A percentile compares a stretch with the other conserved stretches of the same genome.
These are phyloP conservation scores for Fusarium dlaminii DNA, from an alignment of 2,329 filamentous ascomycete species.

Conservation along the genomic window DNA sequence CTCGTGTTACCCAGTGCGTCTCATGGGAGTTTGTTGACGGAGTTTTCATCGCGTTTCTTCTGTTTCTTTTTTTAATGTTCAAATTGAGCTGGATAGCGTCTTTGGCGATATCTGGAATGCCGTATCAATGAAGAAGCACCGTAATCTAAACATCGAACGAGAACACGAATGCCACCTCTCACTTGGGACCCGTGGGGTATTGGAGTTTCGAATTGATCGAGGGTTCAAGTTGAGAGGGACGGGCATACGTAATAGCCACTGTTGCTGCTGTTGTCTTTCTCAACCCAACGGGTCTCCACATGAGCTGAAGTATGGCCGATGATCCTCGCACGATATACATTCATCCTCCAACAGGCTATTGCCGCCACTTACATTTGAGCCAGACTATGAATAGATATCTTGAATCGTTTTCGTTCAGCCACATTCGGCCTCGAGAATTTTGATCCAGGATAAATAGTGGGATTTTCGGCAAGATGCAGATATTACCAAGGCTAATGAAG, in stretches of 20 bases:
- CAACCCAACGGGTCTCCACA: not conserved
- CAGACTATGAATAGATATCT: not conserved
- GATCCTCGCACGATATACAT: not conserved
- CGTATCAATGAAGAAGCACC: not conserved
- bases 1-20: conserved; percentile 17
- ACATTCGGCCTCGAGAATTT: not conserved
- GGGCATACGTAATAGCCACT: not conserved
- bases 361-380: not conserved
- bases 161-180: not conserved
- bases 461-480: conserved; percentile 29
- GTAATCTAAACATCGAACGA: not conserved
- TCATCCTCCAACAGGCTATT: not conserved
- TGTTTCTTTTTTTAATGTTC: not conserved
- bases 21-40: not conserved
- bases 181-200: not conserved
- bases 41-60: not conserved
- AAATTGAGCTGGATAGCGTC: not conserved
- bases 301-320: not conserved
- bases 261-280: not conserved
- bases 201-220: not conserved
- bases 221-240: not conserved
- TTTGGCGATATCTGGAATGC: not conserved
- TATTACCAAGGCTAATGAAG: conserved; percentile 10
- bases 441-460: not conserved
- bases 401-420: not conserved